Conservation (phyloP, 2,329 filamentous ascomycete species). For the Aspergillus glaucus region DNA sequence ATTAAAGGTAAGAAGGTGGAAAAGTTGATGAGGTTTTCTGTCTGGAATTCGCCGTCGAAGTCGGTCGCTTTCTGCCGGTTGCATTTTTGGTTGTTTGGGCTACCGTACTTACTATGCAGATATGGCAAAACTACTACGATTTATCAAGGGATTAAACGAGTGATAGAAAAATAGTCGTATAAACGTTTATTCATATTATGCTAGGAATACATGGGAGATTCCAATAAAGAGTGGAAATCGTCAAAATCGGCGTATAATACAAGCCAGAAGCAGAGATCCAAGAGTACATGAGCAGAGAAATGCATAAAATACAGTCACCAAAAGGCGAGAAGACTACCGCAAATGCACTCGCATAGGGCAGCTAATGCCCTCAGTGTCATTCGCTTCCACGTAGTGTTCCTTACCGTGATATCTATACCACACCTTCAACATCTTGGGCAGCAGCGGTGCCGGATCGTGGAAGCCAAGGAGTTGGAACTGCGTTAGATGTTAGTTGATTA, state of each 20-base stretch:
- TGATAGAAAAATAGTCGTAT: neutral
- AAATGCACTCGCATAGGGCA: constrained; percentile 37
- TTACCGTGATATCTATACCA: constrained; percentile 37
- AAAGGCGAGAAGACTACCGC: constrained; percentile 1
- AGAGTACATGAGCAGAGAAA: neutral
- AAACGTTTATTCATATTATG: no score
- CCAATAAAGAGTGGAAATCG: no score
- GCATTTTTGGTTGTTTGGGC: neutral
- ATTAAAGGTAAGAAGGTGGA: constrained; percentile 13
- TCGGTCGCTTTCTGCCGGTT: neutral
- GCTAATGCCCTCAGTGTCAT: constrained; percentile 29
- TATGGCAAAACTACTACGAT: neutral
- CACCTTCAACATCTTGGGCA: constrained; percentile 35
- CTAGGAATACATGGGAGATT: neutral
- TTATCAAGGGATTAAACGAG: neutral
- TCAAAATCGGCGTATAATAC: neutral
- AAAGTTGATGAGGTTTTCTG: constrained; percentile 5
- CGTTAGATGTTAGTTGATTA: constrained; percentile 10
- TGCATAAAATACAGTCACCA: neutral
- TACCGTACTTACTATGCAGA: neutral
- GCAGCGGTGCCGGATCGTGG: constrained; percentile 38
- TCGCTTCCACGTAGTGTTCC: constrained; percentile 33
- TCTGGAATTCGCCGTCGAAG: constrained; percentile 1
- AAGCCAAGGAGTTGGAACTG: constrained; percentile 40
- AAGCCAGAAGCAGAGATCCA: neutral